phyloP scores from a whole-genome alignment of 441 rosid species.

The Dalechampia spathulata region DNA sequence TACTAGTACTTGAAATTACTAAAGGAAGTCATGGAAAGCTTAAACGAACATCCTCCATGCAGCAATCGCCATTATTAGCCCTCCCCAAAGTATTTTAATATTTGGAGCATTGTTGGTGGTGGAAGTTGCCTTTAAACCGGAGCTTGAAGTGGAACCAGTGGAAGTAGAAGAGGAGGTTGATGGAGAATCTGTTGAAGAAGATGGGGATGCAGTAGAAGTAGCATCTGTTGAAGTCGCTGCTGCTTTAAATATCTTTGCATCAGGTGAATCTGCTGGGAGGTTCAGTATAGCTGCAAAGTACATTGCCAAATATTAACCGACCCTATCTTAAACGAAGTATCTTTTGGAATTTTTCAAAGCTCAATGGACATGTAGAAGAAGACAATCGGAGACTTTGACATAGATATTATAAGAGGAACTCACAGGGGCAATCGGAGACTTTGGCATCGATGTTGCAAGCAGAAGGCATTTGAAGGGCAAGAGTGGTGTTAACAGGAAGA shows the following conservation, averaged over 20 bases:
- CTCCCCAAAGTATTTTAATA: conserved; percentile 4
- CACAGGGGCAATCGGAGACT: conserved; percentile 38
- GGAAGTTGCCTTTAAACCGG: conserved; percentile 20
- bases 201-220: neutral
- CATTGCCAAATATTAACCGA: no score
- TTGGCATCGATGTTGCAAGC: conserved; percentile 39
- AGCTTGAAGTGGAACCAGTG: conserved; percentile 14
- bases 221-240: conserved; percentile 22
- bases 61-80: conserved; percentile 16
- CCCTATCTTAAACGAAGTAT: no score
- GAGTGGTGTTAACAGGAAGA: conserved; percentile 39
- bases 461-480: conserved; percentile 42
- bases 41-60: conserved; percentile 15
- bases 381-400: no score
- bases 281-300: conserved; percentile 25
- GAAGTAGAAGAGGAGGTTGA: conserved; percentile 16
- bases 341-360: no score
- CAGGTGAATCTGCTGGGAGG: conserved; percentile 29
- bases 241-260: conserved; percentile 35
- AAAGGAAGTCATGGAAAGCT: no score
- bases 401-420: neutral
- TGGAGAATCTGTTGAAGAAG: conserved; percentile 12
- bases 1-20: no score
- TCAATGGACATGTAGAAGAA: no score
- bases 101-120: conserved; percentile 19